Base-by-base conservation (phyloP, 208 protist species). In the Crithidia brevicula region DNA sequence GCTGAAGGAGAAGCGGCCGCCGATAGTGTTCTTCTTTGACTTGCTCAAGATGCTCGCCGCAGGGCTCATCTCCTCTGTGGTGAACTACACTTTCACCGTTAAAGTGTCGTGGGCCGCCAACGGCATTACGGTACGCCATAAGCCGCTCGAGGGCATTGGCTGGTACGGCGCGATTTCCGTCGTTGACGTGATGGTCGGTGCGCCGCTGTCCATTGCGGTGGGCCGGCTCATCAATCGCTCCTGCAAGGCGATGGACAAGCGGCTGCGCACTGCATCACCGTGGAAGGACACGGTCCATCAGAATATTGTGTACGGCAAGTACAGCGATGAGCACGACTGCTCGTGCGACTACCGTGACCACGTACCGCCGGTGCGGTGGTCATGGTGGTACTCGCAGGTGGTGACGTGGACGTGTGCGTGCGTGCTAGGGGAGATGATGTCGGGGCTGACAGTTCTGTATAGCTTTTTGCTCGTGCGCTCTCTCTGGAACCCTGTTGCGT, bases 161-260 rank as follows among this genome's bases (percentile, higher is more conserved):
- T 88, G 78, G 78, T 88, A 88, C 36, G 68, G 69, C 33, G 75
- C 74, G 1, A 67, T 82, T 18, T 82, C 64, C 69, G 61, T 65
- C 4, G 22, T 74, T 4, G 82, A 88, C 34, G 70, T 73, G 13
- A 22, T 84, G 22, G 31, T 85, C 30, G 74, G 74, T 6, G 73
- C 67, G 1, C 74, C 82, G 16, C 45, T 85, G 3, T 70, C 69
- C 9, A 77, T 82, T 31, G 28, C 66, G 4, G 25, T 82, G 25
- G 82, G 82, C 1, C 46, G 47, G 1, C 38, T 84, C 31, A 38
- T 78, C 22, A 83, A 77, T 45, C 52, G 46, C 7, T 23, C 45
- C 6, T 79, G 67, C 38, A 54, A 38, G 6, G 27, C 54, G 2
- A 9, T 73, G 15, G 54, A 62, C 9, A 52, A 38, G 10, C 47